phyloP scores from a whole-genome alignment of 2,329 filamentous ascomycete species.

The Graphiopsis chlorocephala region DNA sequence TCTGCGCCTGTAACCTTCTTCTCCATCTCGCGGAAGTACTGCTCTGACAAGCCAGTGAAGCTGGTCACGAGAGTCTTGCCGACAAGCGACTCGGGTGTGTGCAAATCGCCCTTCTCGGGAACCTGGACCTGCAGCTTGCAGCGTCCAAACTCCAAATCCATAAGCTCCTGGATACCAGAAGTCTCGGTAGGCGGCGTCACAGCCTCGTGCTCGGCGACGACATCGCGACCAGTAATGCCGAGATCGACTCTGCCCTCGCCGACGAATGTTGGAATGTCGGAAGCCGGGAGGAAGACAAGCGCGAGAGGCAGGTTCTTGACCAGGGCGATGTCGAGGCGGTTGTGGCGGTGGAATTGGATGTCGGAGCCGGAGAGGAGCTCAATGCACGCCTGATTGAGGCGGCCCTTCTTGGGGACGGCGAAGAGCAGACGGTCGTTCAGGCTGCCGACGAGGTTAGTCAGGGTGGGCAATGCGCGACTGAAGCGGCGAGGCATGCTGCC shows the following conservation, averaged over 20 bases:
- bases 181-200: conserved; percentile 45
- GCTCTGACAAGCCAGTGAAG: conserved; percentile 79
- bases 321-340: conserved; percentile 91
- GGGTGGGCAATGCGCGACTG: conserved; percentile 30
- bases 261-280: conserved; percentile 96
- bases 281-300: conserved; percentile 92
- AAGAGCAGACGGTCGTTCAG: conserved; percentile 91
- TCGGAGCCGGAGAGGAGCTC: conserved; percentile 91
- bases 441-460: conserved; percentile 53
- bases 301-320: conserved; percentile 96
- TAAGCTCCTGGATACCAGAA: conserved; percentile 73
- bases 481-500: conserved; percentile 20
- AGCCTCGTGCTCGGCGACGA: conserved; percentile 76
- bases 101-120: conserved; percentile 75
- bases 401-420: conserved; percentile 98
- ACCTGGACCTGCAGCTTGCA: conserved; percentile 98
- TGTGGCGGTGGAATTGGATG: conserved; percentile 94
- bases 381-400: conserved; percentile 81
- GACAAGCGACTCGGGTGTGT: conserved; percentile 70
- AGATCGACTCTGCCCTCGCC: conserved; percentile 91
- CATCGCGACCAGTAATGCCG: conserved; percentile 91
- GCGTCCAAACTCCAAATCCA: conserved; percentile 85
- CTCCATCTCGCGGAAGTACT: conserved; percentile 82
- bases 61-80: conserved; percentile 94
- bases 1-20: conserved; percentile 38